phyloP scores from a whole-genome alignment of 257 asterid genomes.

The Cruciata laevipes region DNA sequence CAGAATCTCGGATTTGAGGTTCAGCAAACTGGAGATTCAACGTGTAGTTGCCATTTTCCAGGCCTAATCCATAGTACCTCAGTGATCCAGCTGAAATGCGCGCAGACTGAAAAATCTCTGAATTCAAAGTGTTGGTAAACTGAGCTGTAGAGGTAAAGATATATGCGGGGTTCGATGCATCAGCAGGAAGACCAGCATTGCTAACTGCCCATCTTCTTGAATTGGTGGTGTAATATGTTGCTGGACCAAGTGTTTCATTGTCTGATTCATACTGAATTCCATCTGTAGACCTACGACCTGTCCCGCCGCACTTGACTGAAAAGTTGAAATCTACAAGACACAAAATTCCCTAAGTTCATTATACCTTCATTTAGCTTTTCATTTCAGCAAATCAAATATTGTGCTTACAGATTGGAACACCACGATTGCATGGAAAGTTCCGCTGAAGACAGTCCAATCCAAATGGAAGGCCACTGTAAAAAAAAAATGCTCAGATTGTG shows the following conservation, averaged over 20 bases:
- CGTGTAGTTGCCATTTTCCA: constrained; percentile 71
- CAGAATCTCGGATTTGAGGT: constrained; percentile 24
- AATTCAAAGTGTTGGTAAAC: constrained; percentile 46
- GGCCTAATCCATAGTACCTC: constrained; percentile 76
- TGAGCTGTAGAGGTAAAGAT: constrained; percentile 18
- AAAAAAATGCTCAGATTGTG: not conserved
- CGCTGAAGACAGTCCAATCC: constrained; percentile 71
- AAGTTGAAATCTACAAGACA: constrained; percentile 52
- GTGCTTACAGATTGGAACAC: constrained; percentile 43
- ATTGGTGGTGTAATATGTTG: constrained; percentile 40
- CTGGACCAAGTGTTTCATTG: constrained; percentile 57
- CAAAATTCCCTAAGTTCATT: not conserved
- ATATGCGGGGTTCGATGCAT: constrained; percentile 29
- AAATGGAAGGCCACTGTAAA: constrained; percentile 39
- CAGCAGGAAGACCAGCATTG: constrained; percentile 60
- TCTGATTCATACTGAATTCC: constrained; percentile 45
- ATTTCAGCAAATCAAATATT: not conserved
- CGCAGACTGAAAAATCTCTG: constrained; percentile 53
- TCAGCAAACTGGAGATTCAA: constrained; percentile 65
- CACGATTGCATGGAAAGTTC: constrained; percentile 61
- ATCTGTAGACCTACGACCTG: constrained; percentile 30
- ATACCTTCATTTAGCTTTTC: not conserved
- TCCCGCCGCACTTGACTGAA: constrained; percentile 72
- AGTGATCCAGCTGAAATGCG: constrained; percentile 71
- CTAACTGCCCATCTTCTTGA: constrained; percentile 77